Percentiles rank a stretch among this genome's conserved stretches.
phyloP scores from a whole-genome alignment of 345 rosid genomes.

The Cardamine chenopodiifolia region DNA sequence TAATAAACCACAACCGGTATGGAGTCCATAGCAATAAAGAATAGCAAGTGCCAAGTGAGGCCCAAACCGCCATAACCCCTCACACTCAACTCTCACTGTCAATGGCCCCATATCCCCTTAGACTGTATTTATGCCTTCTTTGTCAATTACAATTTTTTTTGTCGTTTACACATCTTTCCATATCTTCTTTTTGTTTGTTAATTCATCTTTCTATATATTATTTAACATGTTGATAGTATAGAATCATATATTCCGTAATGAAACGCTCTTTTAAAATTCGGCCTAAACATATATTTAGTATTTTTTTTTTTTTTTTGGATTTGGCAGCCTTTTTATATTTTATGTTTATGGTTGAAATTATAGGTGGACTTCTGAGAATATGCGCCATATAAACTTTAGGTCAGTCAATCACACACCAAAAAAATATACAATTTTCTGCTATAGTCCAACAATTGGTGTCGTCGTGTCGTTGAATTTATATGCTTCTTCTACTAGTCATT shows the following conservation, averaged over 20 bases:
- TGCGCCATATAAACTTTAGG: conserved; percentile 1
- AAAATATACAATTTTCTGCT: neutral
- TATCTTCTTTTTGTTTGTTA: too few species aligned
- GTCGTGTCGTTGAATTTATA: neutral
- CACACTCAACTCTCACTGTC: conserved; percentile 25
- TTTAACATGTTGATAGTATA: neutral
- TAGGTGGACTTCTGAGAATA: neutral
- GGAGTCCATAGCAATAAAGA: conserved; percentile 10
- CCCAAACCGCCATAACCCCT: conserved; percentile 16
- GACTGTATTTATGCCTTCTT: neutral
- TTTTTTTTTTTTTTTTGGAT: neutral
- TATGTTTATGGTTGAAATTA: neutral
- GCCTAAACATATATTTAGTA: neutral
- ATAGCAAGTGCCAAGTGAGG: neutral
- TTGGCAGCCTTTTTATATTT: neutral
- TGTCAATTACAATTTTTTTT: neutral
- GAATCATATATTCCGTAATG: neutral
- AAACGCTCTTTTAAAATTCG: neutral
- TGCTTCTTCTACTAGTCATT: neutral
- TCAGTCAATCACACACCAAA: neutral
- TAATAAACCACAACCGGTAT: neutral
- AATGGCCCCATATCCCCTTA: conserved; percentile 10
- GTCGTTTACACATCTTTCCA: conserved; percentile 20
- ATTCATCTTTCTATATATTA: conserved; percentile 21
- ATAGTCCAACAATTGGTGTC: neutral